Conservation (phyloP, 148 eudicot genomes). For the Cornus florida region DNA sequence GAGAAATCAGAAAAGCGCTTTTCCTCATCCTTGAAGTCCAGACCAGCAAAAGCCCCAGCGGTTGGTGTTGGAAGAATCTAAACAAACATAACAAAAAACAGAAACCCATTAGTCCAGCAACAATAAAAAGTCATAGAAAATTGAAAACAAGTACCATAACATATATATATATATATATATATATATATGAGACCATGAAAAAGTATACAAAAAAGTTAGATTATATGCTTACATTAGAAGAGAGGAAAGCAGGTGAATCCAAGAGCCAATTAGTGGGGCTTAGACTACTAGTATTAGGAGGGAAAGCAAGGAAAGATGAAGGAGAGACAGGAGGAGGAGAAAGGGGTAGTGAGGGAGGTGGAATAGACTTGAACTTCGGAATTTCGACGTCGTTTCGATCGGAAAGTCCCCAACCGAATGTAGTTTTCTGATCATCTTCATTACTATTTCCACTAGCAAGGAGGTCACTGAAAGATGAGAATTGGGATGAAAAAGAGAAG, state of each 20-base stretch:
- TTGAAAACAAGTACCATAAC: too few relatives aligned
- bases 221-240: slow-evolving; percentile 38
- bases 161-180: too few relatives aligned
- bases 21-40: slow-evolving; percentile 31
- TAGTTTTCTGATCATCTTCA: background rate
- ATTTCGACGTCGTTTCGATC: slow-evolving; percentile 25
- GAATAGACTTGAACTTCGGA: slow-evolving; percentile 56
- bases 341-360: slow-evolving; percentile 51
- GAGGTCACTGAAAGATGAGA: slow-evolving; percentile 61
- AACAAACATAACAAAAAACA: slow-evolving; percentile 9
- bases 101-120: background rate
- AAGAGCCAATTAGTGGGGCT: slow-evolving; percentile 63
- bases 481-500: slow-evolving; percentile 24
- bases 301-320: slow-evolving; percentile 40
- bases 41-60: slow-evolving; percentile 53
- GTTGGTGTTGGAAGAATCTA: slow-evolving; percentile 71
- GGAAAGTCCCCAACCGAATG: slow-evolving; percentile 5
- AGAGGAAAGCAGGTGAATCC: slow-evolving; percentile 70
- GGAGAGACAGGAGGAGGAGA: slow-evolving; percentile 37
- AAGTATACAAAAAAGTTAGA: too few relatives aligned
- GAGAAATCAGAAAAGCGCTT: slow-evolving; percentile 48
- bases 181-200: background rate
- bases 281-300: slow-evolving; percentile 28
- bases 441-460: slow-evolving; percentile 25
- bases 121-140: background rate